Base-by-base conservation (phyloP, 2,329 filamentous ascomycete species). In the Scytalidium lignicola region DNA sequence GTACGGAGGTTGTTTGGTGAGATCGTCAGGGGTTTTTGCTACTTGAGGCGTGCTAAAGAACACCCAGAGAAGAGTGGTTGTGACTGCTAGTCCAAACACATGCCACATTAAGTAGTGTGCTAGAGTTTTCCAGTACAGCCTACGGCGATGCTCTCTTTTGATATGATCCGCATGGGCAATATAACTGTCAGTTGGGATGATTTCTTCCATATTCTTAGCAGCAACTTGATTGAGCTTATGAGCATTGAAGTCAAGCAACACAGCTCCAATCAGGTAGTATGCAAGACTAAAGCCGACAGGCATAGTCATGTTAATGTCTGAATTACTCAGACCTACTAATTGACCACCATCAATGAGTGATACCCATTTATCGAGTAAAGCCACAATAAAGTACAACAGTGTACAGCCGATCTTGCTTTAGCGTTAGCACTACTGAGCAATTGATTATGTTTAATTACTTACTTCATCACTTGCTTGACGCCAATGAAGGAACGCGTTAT, bases 401-500 rank as follows among this genome's bases (percentile, higher is more conserved):
- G 74, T 75, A 51, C 74, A 78, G 23, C 74, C 75, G 28, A 56
- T 56, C 50, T 56, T 37, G 23, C 18, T 26, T 19, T 29, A 29
- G 28, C 29, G 17, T 46, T 40, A 40, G 15, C 26, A 41, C 15
- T 22, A 22, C 20, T 47, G 32, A 37, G 15, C 6, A 8, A 37
- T 8, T 37, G 32, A n/a, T n/a, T n/a, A n/a, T n/a, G n/a, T n/a
- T 5, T 37, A 5, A 13, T 9, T 13, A 13, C 32, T n/a, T 22
- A 79, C 70, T 50, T 79, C 76, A 49, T 75, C 69, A 32, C 74
- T 74, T 5, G 75, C 74, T 51, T 76, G 76, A n/a, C 77, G 73
- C 74, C 76, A 80, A 52, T 79, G 76, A 21, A 79, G 73, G 56
- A 80, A 80, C 2, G 74, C 73, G 54, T 76, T 80, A 60, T 80